Conservation (phyloP, 768 basidiomycete genomes). For the Lactarius evosmus region DNA sequence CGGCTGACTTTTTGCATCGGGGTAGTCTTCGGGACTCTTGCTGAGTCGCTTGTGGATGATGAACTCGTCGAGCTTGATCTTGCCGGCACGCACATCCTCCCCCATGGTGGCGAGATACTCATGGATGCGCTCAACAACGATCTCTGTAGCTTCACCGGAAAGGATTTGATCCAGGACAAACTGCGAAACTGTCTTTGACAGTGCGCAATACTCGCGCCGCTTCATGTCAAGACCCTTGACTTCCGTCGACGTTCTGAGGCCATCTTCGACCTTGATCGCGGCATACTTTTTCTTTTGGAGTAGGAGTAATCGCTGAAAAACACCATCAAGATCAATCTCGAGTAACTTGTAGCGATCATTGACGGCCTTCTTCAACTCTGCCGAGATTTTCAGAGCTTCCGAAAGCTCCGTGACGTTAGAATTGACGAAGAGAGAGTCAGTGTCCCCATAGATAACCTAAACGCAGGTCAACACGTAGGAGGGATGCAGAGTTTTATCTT, state of each 20-base stretch:
- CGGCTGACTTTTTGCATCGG: constrained; percentile 91
- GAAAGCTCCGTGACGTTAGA: constrained; percentile 86
- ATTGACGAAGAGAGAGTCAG: constrained; percentile 98
- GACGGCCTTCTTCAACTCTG: constrained; percentile 91
- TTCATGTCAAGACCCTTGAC: constrained; percentile 99
- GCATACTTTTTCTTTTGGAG: constrained; percentile 99
- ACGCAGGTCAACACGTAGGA: not conserved
- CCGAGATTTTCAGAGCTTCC: constrained; percentile 88
- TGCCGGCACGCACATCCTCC: constrained; percentile 73
- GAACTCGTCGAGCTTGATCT: constrained; percentile 86
- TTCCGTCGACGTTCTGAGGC: constrained; percentile 72
- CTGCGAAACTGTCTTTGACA: constrained; percentile 94
- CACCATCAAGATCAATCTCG: constrained; percentile 93
- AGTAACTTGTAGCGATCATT: constrained; percentile 94
- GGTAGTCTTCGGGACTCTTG: constrained; percentile 96
- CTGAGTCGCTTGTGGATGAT: constrained; percentile 96
- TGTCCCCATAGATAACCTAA: constrained; percentile 98
- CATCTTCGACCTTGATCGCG: constrained; percentile 90
- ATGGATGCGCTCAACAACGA: constrained; percentile 87
- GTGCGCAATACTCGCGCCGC: constrained; percentile 86
- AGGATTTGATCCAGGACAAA: constrained; percentile 89
- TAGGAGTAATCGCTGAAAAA: constrained; percentile 89
- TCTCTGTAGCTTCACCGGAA: constrained; percentile 87
- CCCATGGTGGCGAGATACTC: constrained; percentile 80
- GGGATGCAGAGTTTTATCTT: not conserved